Conservation (phyloP, 192 early-diverging fungal species). For the Coemansia sp. region DNA sequence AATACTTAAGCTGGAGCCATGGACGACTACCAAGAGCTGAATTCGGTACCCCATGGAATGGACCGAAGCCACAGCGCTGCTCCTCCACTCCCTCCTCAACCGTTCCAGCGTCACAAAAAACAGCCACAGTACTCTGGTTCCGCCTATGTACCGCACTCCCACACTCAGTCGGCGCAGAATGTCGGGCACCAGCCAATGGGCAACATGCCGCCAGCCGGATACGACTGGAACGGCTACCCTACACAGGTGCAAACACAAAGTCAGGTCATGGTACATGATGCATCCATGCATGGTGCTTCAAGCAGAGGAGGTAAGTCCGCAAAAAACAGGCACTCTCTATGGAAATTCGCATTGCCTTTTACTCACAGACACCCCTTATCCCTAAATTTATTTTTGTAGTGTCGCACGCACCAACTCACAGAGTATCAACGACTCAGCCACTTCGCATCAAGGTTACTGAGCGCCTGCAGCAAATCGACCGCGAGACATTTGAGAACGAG, state of each 20-base stretch:
- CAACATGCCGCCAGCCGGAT: constrained; percentile 26
- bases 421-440: constrained; percentile 29
- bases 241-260: constrained; percentile 8
- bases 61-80: constrained; percentile 2
- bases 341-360: background rate
- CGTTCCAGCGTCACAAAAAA: constrained; percentile 4
- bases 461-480: constrained; percentile 53
- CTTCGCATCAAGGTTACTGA: constrained; percentile 49
- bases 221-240: constrained; percentile 48
- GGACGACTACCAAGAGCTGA: constrained; percentile 41
- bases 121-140: background rate
- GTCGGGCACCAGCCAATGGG: constrained; percentile 10
- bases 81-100: constrained; percentile 4
- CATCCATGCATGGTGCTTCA: background rate
- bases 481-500: constrained; percentile 43
- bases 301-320: constrained; percentile 9
- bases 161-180: constrained; percentile 17
- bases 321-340: background rate
- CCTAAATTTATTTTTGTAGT: background rate
- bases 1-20: constrained; percentile 8
- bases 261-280: background rate
- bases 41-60: constrained; percentile 10
- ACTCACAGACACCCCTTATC: background rate
- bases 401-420: constrained; percentile 1
- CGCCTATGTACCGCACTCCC: constrained; percentile 4